Evolutionary conservation across 345 rosid genomes (phyloP).

Genomic region (Pistacia atlantica): DNA sequence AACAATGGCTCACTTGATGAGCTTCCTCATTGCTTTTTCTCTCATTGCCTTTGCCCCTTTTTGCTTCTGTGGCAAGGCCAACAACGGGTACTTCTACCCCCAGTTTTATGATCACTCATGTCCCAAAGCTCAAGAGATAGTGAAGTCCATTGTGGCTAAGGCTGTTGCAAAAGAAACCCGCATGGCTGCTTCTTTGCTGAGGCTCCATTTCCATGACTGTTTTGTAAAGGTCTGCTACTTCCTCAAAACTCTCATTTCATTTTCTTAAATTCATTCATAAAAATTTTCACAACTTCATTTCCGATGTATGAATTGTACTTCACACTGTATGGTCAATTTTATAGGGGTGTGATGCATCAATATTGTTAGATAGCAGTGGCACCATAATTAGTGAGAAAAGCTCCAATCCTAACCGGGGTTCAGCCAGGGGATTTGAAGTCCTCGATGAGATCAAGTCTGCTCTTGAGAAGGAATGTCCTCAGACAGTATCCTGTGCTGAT

Average conservation of each 20-base stretch:
- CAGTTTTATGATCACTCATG: constrained; percentile 66
- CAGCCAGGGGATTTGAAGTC: constrained; percentile 85
- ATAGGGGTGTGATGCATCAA: constrained; percentile 93
- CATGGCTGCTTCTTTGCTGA: constrained; percentile 80
- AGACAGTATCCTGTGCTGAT: constrained; percentile 87
- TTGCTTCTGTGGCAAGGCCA: constrained; percentile 29
- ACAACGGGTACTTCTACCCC: constrained; percentile 49
- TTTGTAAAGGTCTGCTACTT: constrained; percentile 67
- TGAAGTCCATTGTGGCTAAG: constrained; percentile 53
- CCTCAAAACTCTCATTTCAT: background rate
- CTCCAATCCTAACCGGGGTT: constrained; percentile 72
- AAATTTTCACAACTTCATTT: background rate
- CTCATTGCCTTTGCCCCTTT: constrained; percentile 55
- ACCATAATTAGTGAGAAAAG: constrained; percentile 66
- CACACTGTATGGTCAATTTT: background rate
- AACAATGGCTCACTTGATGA: constrained; percentile 40
- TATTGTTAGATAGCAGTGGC: constrained; percentile 69
- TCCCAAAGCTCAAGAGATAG: constrained; percentile 59
- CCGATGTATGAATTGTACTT: background rate
- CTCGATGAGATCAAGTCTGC: constrained; percentile 78
- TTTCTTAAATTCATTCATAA: background rate
- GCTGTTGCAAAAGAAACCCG: constrained; percentile 67
- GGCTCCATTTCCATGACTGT: constrained; percentile 91
- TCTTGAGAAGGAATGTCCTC: constrained; percentile 74
- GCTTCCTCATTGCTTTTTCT: constrained; percentile 39